Evolutionary conservation across 1,284 basidiomycete species (phyloP), one percentile per base, ranked within the genome.

Genomic region (Ganoderma lucidum): DNA sequence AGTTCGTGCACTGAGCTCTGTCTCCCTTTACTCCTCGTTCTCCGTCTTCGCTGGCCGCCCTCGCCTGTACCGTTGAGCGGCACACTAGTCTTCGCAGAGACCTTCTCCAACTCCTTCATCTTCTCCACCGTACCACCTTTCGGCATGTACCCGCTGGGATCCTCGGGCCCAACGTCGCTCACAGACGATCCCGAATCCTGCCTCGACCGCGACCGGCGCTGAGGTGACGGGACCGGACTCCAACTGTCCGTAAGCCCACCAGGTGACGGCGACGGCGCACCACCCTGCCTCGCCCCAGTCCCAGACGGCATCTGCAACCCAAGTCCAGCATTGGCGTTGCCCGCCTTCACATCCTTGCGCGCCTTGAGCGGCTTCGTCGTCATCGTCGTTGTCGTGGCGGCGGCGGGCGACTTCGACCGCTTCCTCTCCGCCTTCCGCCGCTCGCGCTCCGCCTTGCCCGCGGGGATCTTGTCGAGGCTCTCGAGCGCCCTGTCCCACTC

Each of bases 1-100:
- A 94, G 78, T 75, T 94, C 91, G 76, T 94, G 91, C 32, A 94
- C 92, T 9, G 93, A 94, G 73, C 88, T 90, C 81, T 94, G 92
- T 70, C 92, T 81, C 41, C 86, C 83, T 74, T 88, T 89, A 51
- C 78, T 75, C 64, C 65, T 72, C 23, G 74, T 61, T 45, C 73
- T 72, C 62, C 73, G 73, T 35, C 74, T 67, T 62, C 72, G 70
- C 23, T 70, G 71, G 30, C 75, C 75, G 30, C 75, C 75, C 28
- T 73, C 75, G 30, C 45, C 64, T 0, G 62, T 63, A 1, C 60
- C 69, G 12, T 71, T 70, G 37, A 35, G 32, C 32, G 65, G 67
- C 56, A 39, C n/a, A 5, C 59, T 62, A 28, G 42, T 35, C 19
- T 65, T 62, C 10, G 17, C 8, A 30, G 64, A 19, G 8, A 14